A percentile compares a stretch with the other conserved stretches of the same genome.
Conservation (phyloP, 768 basidiomycete genomes). For the Tricholoma terreum region DNA sequence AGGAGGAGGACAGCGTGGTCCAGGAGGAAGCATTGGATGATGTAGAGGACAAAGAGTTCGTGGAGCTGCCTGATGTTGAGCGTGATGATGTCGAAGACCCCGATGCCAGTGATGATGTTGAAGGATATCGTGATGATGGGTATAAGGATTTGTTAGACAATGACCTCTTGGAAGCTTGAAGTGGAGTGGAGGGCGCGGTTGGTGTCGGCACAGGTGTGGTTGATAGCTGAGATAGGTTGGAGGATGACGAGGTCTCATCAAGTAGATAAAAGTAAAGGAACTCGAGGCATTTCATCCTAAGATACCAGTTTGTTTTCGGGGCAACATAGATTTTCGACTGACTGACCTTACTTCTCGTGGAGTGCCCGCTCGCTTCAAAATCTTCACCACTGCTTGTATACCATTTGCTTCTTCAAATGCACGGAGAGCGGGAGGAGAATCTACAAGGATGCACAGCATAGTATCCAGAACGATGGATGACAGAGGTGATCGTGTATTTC, state of each 20-base stretch:
- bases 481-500: constrained; percentile 40
- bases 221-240: constrained; percentile 11
- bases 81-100: constrained; percentile 28
- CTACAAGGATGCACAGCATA: constrained; percentile 84
- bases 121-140: constrained; percentile 38
- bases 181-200: constrained; percentile 39
- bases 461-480: constrained; percentile 80
- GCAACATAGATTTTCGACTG: not conserved
- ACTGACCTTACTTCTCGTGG: constrained; percentile 84
- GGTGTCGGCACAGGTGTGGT: constrained; percentile 19
- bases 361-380: constrained; percentile 81
- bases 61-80: constrained; percentile 42
- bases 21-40: constrained; percentile 42
- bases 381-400: constrained; percentile 79
- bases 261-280: constrained; percentile 94
- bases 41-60: constrained; percentile 40
- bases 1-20: constrained; percentile 35
- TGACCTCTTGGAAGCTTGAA: constrained; percentile 38
- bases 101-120: constrained; percentile 29
- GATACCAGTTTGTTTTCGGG: not conserved
- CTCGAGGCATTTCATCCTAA: constrained; percentile 93
- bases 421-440: constrained; percentile 71
- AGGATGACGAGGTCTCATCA: constrained; percentile 58
- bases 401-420: constrained; percentile 77
- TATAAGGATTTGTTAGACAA: constrained; percentile 33